Evolutionary conservation across 1,139 yeast genomes (phyloP), one percentile per base, ranked within the genome.

Genomic region (Candida frijolesensis): DNA sequence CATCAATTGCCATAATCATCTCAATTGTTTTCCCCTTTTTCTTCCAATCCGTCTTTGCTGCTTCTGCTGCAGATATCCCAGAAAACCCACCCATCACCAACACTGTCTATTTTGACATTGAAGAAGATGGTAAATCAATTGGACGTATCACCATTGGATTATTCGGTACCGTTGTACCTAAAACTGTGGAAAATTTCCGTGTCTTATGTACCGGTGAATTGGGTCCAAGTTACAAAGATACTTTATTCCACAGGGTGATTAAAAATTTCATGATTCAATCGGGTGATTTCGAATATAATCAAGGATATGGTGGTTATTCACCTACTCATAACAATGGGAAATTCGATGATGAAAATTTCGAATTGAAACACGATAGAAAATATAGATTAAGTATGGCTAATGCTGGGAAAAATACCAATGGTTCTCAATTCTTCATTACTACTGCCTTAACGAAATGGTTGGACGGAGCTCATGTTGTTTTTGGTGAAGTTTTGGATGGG

Each of bases 101-200:
- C 68, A 86, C 84, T 70, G 97, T 94, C 34, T 94, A 74, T 72
- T 90, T 94, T 61, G 98, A 94, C 64, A 78, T 94, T 57, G 80
- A 85, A 54, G 91, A 89, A 64, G 96, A 89, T 54, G 96, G 87
- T 49, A 75, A 83, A 65, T 72, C 79, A 33, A 65, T 85, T 48
- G 95, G 94, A n/a, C 77, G 83, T 51, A 72, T 87, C 55, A 81
- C 83, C 53, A 71, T 87, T 59, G 95, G 92, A 0, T 70, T 87
- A 53, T 87, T 84, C 62, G 94, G 92, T 29, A 74, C 83, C 1
- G 80, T 82, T 50, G 85, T 80, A 30, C 86, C 86, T 52, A 81
- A 78, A 60, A 82, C 86, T 14, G 84, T 69, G 41, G 83, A 82
- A 60, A 82, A 82, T 68, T 82, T 82, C 61, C 74, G 81, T 58